These are phyloP conservation scores for Tylopilus felleus DNA, from an alignment of 768 basidiomycete species.

Conservation along the genomic window DNA sequence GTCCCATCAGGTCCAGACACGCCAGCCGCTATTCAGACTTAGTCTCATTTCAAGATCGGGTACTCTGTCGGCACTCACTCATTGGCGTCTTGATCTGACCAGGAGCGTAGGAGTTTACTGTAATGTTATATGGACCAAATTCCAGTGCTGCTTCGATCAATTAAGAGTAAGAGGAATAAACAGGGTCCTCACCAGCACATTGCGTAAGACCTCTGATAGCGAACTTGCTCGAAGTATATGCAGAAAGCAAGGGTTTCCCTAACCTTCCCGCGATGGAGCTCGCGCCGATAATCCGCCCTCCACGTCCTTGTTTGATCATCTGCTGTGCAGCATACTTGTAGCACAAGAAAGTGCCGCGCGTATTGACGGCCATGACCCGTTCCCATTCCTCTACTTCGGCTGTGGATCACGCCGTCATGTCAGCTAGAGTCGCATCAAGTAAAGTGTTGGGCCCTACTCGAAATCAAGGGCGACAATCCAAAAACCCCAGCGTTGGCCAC, in stretches of 20 bases:
- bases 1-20: neutral
- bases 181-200: conserved; percentile 25
- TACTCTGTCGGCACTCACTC: conserved; percentile 1
- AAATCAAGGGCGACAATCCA: neutral
- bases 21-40: neutral
- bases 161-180: too few relatives aligned
- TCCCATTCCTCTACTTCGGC: conserved; percentile 29
- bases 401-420: neutral
- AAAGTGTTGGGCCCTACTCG: neutral
- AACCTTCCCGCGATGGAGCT: neutral
- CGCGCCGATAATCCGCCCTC: conserved; percentile 50
- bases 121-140: conserved; percentile 33
- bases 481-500: conserved; percentile 14
- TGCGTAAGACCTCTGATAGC: conserved; percentile 40
- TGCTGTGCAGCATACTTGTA: conserved; percentile 59
- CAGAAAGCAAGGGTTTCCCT: neutral
- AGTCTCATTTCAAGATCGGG: neutral
- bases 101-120: conserved; percentile 41
- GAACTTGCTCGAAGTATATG: conserved; percentile 37
- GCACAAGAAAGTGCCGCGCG: conserved; percentile 54
- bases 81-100: conserved; percentile 19
- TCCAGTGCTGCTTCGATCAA: conserved; percentile 21
- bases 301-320: conserved; percentile 51
- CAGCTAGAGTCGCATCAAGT: neutral
- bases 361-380: conserved; percentile 44